Evolutionary conservation across 176 grass and related monocot species (phyloP).

Genomic region (Typha latifolia): DNA sequence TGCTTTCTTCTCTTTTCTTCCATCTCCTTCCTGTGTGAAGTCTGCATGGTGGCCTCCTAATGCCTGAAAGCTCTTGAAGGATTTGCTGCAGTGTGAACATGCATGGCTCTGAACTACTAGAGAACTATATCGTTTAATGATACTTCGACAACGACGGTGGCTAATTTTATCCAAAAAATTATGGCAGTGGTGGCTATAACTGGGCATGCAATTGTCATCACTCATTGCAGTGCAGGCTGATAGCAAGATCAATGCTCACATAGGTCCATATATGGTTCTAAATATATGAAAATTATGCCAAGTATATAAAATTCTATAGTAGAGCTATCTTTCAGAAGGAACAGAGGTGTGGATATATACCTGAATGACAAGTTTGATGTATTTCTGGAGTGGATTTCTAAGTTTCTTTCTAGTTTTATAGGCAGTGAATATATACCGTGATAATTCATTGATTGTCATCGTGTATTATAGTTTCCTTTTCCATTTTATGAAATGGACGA

Average conservation of each 20-base stretch:
- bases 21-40: conserved; percentile 11
- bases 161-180: background rate
- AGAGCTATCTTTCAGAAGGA: background rate
- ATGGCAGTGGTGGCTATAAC: too few relatives aligned
- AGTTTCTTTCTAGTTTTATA: background rate
- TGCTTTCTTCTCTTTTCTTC: background rate
- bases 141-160: too few relatives aligned
- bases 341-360: background rate
- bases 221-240: background rate
- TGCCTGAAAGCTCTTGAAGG: background rate
- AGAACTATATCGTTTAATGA: too few relatives aligned
- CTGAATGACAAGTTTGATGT: background rate
- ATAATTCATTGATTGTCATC: background rate
- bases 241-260: background rate
- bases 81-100: background rate
- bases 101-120: background rate
- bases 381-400: background rate
- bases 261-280: background rate
- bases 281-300: background rate
- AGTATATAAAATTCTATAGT: background rate
- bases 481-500: background rate
- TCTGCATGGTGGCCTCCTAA: background rate
- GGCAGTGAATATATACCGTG: background rate
- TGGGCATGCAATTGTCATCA: too few relatives aligned
- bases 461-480: background rate